These are phyloP conservation scores for Trichoderma gracile DNA, from an alignment of 2,329 filamentous ascomycete genomes.

Conservation along the genomic window DNA sequence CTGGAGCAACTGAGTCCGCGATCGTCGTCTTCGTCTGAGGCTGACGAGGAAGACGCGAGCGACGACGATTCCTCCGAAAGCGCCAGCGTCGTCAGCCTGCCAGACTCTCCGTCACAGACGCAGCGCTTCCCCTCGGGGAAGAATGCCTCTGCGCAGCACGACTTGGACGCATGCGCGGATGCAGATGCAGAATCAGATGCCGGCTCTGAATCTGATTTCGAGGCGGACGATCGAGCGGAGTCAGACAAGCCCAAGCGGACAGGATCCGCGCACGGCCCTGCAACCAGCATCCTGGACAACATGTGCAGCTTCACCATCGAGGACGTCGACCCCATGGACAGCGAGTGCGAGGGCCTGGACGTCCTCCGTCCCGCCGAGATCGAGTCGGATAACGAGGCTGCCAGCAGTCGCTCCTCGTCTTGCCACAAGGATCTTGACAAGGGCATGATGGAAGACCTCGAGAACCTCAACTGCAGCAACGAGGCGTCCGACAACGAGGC, in stretches of 20 bases:
- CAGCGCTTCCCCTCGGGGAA: constrained; percentile 28
- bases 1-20: constrained; percentile 42
- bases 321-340: constrained; percentile 50
- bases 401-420: constrained; percentile 41
- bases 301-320: constrained; percentile 45
- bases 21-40: constrained; percentile 36
- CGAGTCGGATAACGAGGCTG: constrained; percentile 41
- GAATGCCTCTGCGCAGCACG: constrained; percentile 24
- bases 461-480: constrained; percentile 49
- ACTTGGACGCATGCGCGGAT: constrained; percentile 28
- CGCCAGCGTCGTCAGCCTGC: constrained; percentile 34
- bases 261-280: constrained; percentile 16
- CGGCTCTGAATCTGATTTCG: constrained; percentile 24
- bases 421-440: constrained; percentile 44
- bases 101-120: constrained; percentile 30
- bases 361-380: constrained; percentile 49
- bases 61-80: constrained; percentile 36
- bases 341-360: constrained; percentile 45
- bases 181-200: constrained; percentile 32
- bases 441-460: constrained; percentile 47
- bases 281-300: constrained; percentile 27
- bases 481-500: constrained; percentile 42
- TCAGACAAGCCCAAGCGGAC: constrained; percentile 23
- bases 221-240: constrained; percentile 29
- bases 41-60: constrained; percentile 30